phyloP scores from a whole-genome alignment of 352 stramenopile species.

The Phytophthora chlamydospora region DNA sequence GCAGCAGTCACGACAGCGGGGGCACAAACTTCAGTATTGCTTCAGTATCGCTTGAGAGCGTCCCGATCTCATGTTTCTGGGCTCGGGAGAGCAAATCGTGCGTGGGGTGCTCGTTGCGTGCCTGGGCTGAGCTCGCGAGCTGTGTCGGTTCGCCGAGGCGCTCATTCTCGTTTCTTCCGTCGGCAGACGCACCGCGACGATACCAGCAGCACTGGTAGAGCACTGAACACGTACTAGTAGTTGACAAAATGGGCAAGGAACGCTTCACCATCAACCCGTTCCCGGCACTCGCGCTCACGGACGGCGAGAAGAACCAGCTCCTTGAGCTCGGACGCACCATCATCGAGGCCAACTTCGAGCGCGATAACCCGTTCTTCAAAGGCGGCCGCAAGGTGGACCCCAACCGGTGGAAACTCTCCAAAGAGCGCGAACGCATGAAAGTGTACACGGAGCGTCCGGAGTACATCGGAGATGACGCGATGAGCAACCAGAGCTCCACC shows the following conservation, averaged over 20 bases:
- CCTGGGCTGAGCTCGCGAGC: not conserved
- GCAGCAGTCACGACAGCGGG: conserved; percentile 18
- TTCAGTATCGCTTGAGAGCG: conserved; percentile 7
- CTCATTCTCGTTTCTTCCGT: conserved; percentile 33
- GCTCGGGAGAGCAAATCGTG: conserved; percentile 31
- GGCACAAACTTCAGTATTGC: not conserved
- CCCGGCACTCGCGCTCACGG: conserved; percentile 34
- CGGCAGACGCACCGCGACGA: conserved; percentile 8
- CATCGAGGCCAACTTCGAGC: conserved; percentile 41
- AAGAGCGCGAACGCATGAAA: conserved; percentile 38
- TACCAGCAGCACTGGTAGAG: conserved; percentile 2
- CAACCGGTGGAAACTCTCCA: conserved; percentile 37
- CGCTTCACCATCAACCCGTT: conserved; percentile 46
- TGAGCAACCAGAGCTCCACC: conserved; percentile 24
- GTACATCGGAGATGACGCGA: conserved; percentile 25
- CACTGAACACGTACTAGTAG: conserved; percentile 1
- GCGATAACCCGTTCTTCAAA: conserved; percentile 35
- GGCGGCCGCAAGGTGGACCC: conserved; percentile 29
- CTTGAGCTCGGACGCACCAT: conserved; percentile 36
- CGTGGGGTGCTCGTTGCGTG: conserved; percentile 28
- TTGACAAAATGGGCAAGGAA: conserved; percentile 31
- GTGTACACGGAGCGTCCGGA: conserved; percentile 40
- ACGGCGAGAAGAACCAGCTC: conserved; percentile 38
- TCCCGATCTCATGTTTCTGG: conserved; percentile 24
- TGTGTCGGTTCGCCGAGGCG: conserved; percentile 14